Percentiles rank a stretch among this genome's conserved stretches.
phyloP scores from a whole-genome alignment of 78 protist genomes.

The slime mould (Dictyostelium discoideum) region dicty_2.7 NC_007088.5:1411001-1411500 shows the following conservation, averaged over 20 bases:
- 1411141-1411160: not conserved
- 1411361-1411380: not conserved
- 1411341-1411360: not conserved
- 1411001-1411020: too few species aligned
- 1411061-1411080: not conserved
- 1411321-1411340: not conserved
- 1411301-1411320: not conserved
- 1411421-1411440: not conserved
- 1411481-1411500: too few species aligned
- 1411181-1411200: not conserved
- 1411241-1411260: constrained; percentile 71
- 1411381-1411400: not conserved
- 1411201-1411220: constrained; percentile 19
- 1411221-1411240: constrained; percentile 81
- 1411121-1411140: too few species aligned
- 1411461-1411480: not conserved
- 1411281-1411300: not conserved
- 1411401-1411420: not conserved
- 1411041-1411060: not conserved
- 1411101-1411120: too few species aligned
- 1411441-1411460: not conserved
- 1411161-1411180: not conserved
- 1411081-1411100: too few species aligned
- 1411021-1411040: not conserved
- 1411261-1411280: constrained; percentile 75